A percentile compares a stretch with the other conserved stretches of the same genome.
phyloP scores from a whole-genome alignment of 164 flowering plant species.

The Protea cynaroides region DNA sequence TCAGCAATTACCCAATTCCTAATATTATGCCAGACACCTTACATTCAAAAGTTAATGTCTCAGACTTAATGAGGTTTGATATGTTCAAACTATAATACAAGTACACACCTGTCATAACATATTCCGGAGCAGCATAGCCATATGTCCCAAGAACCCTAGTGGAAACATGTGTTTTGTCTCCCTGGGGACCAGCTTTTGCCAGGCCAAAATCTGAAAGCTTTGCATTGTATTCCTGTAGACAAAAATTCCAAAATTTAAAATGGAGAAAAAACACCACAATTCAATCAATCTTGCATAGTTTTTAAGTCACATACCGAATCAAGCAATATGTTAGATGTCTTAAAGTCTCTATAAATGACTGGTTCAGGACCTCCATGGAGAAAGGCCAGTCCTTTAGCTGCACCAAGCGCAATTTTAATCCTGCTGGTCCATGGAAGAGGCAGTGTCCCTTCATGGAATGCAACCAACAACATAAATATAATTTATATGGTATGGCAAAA shows the following conservation, averaged over 20 bases:
- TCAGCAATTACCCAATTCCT: not conserved
- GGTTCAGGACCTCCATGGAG: conserved; percentile 80
- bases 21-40: not conserved
- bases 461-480: conserved; percentile 13
- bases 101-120: conserved; percentile 88
- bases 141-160: conserved; percentile 94
- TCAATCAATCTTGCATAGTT: not conserved
- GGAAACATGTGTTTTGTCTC: conserved; percentile 93
- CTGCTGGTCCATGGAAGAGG: conserved; percentile 94
- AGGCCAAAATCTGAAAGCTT: conserved; percentile 98
- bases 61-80: not conserved
- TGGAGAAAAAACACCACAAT: not conserved
- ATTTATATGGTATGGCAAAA: not conserved
- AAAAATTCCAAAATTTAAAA: conserved; percentile 4
- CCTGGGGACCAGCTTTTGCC: conserved; percentile 96
- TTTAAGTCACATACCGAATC: conserved; percentile 56
- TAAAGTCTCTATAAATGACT: conserved; percentile 90
- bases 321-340: conserved; percentile 89
- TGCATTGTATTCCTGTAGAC: conserved; percentile 77
- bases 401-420: conserved; percentile 89
- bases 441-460: conserved; percentile 50
- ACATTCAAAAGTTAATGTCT: not conserved
- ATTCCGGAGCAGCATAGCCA: conserved; percentile 99
- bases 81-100: not conserved
- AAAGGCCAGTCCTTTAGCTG: conserved; percentile 94